A percentile compares a stretch with the other conserved stretches of the same genome.
Conservation (phyloP, 805 yeast genomes). For the Jamesozyma hellenica region DNA sequence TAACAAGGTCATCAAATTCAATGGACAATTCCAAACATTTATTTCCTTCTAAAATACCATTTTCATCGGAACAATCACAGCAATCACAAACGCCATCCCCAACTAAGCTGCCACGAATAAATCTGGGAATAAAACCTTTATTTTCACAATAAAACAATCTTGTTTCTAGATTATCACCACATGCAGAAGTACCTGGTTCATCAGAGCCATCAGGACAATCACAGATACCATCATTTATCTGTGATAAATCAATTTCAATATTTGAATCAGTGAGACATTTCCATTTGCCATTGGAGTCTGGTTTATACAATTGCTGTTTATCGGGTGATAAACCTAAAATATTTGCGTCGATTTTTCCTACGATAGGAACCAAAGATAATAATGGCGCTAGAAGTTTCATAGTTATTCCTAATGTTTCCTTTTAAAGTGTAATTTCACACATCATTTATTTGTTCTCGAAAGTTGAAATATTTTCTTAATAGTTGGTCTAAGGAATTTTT, state of each 20-base stretch:
- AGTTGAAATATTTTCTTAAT: too few relatives aligned
- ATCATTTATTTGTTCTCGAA: too few relatives aligned
- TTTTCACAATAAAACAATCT: slow-evolving; percentile 68
- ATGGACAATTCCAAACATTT: slow-evolving; percentile 23
- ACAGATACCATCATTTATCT: slow-evolving; percentile 81
- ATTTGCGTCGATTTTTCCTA: background rate
- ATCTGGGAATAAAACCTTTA: slow-evolving; percentile 53
- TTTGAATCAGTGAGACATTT: slow-evolving; percentile 58
- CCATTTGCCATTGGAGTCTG: slow-evolving; percentile 52
- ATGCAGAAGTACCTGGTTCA: slow-evolving; percentile 92
- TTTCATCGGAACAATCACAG: slow-evolving; percentile 92
- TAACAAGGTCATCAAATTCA: slow-evolving; percentile 16
- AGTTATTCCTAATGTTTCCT: too few relatives aligned
- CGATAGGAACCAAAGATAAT: background rate
- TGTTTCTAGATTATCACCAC: slow-evolving; percentile 28
- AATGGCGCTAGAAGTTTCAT: background rate
- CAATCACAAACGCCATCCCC: slow-evolving; percentile 95
- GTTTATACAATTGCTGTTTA: slow-evolving; percentile 10
- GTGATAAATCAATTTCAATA: slow-evolving; percentile 47
- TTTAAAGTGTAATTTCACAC: too few relatives aligned
- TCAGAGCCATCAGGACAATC: slow-evolving; percentile 98
- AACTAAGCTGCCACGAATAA: slow-evolving; percentile 56
- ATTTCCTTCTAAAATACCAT: slow-evolving; percentile 3
- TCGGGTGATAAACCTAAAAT: slow-evolving; percentile 9
- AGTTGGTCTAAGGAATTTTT: too few relatives aligned